phyloP scores from a whole-genome alignment of 1,284 basidiomycete species.

The Rhodotorula glutinis region DNA sequence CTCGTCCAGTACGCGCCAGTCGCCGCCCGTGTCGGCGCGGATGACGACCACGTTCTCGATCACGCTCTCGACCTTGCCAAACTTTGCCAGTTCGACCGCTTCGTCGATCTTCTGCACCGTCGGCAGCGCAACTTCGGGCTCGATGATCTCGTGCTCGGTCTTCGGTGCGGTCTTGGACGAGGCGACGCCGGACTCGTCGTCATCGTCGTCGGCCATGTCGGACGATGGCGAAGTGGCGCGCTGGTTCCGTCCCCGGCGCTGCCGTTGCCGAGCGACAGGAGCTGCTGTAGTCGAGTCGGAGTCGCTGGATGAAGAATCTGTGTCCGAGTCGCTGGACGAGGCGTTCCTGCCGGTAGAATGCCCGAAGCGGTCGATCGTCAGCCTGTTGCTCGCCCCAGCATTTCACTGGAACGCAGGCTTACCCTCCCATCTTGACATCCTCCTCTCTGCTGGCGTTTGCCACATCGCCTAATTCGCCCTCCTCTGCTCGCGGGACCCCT shows the following conservation, averaged over 20 bases:
- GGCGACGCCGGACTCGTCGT: conserved; percentile 27
- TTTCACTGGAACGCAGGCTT: not conserved
- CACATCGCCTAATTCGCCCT: not conserved
- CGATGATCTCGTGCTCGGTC: conserved; percentile 49
- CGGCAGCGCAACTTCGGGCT: conserved; percentile 49
- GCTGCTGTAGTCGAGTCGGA: conserved; percentile 4
- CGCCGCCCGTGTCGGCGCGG: conserved; percentile 57
- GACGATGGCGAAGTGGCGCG: conserved; percentile 13
- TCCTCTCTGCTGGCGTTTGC: not conserved
- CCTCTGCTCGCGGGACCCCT: not conserved
- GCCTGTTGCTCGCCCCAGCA: no score
- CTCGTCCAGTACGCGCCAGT: conserved; percentile 66
- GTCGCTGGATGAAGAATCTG: not conserved
- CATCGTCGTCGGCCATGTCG: conserved; percentile 45
- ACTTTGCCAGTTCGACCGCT: conserved; percentile 61
- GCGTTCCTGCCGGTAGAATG: no score
- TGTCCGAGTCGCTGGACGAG: not conserved
- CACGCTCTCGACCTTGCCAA: conserved; percentile 70
- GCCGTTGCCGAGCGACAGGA: conserved; percentile 3
- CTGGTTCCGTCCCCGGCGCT: conserved; percentile 10
- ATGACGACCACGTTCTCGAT: conserved; percentile 68
- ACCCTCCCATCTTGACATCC: conserved; percentile 9
- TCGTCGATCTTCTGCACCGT: conserved; percentile 51
- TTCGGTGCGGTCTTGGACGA: conserved; percentile 44
- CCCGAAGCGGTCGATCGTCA: no score